Evolutionary conservation across 352 stramenopile species (phyloP).

Genomic region (Pythium plurisporium): DNA sequence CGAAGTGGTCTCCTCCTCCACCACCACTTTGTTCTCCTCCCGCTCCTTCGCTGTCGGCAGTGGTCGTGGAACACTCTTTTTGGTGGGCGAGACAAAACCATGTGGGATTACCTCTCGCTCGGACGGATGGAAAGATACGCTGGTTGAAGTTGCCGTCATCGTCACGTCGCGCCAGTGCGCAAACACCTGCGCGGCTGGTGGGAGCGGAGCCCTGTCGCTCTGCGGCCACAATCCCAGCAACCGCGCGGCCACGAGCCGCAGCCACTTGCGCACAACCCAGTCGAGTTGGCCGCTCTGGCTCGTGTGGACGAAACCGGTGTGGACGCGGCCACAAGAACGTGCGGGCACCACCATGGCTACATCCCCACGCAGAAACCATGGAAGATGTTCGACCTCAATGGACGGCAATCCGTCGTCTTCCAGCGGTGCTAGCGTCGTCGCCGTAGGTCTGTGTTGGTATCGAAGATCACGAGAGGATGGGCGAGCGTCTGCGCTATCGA

Average conservation of each 20-base stretch:
- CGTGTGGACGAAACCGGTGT: neutral
- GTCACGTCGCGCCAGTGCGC: conserved; percentile 9
- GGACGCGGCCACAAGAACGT: neutral
- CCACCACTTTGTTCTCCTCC: neutral
- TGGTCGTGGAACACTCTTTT: neutral
- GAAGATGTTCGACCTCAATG: conserved; percentile 9
- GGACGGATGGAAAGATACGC: conserved; percentile 4
- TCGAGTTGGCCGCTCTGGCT: neutral
- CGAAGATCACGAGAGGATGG: neutral
- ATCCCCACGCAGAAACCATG: conserved; percentile 33
- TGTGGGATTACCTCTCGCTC: neutral
- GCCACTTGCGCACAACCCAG: conserved; percentile 29
- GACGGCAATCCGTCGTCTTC: neutral
- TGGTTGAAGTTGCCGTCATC: conserved; percentile 18
- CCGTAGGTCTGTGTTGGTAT: neutral
- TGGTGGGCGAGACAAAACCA: too few relatives aligned
- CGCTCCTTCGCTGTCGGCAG: neutral
- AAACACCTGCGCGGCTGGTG: neutral
- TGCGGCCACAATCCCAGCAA: neutral
- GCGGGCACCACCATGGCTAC: conserved; percentile 25
- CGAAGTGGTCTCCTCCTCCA: neutral
- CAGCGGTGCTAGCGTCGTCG: neutral
- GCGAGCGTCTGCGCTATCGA: neutral
- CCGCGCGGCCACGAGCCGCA: conserved; percentile 9
- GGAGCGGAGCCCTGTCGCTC: neutral